Evolutionary conservation across 176 grass and related monocot genomes (phyloP).

Genomic region (Zizania latifolia): DNA sequence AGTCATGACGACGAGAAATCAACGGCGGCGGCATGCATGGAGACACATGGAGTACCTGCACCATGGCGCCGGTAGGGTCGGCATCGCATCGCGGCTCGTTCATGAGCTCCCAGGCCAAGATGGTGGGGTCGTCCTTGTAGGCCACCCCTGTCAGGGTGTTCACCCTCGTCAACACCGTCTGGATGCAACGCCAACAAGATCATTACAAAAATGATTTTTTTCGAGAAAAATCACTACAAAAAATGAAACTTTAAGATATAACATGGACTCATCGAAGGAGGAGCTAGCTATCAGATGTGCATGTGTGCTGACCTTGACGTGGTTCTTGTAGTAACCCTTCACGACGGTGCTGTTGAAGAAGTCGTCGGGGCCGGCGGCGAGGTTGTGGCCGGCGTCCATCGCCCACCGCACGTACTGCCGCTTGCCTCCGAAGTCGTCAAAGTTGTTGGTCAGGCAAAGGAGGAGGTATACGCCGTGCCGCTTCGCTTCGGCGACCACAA

Average conservation of each 20-base stretch:
- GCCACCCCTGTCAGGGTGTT: slow-evolving; percentile 59
- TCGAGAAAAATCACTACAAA: no score
- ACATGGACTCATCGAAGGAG: no score
- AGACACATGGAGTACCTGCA: no score
- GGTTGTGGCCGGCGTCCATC: slow-evolving; percentile 12
- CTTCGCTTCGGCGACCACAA: slow-evolving; percentile 59
- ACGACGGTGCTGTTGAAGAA: slow-evolving; percentile 60
- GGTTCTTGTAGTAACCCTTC: slow-evolving; percentile 68
- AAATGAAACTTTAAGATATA: no score
- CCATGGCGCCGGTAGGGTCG: slow-evolving; percentile 47
- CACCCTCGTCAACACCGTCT: slow-evolving; percentile 59
- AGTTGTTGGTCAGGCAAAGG: slow-evolving; percentile 77
- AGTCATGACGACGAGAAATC: background rate
- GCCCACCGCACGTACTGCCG: slow-evolving; percentile 76
- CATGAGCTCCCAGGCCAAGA: slow-evolving; percentile 88
- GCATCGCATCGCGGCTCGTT: slow-evolving; percentile 68
- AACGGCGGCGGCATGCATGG: background rate
- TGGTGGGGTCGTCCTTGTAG: slow-evolving; percentile 73
- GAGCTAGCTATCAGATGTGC: no score
- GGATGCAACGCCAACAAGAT: background rate
- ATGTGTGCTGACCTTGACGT: slow-evolving; percentile 39
- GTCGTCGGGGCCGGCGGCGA: slow-evolving; percentile 49
- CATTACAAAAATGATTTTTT: no score
- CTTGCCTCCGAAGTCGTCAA: slow-evolving; percentile 63
- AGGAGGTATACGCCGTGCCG: slow-evolving; percentile 57